phyloP scores from a whole-genome alignment of 2,329 filamentous ascomycete genomes.

The Dactylellina haptotyla region DNA sequence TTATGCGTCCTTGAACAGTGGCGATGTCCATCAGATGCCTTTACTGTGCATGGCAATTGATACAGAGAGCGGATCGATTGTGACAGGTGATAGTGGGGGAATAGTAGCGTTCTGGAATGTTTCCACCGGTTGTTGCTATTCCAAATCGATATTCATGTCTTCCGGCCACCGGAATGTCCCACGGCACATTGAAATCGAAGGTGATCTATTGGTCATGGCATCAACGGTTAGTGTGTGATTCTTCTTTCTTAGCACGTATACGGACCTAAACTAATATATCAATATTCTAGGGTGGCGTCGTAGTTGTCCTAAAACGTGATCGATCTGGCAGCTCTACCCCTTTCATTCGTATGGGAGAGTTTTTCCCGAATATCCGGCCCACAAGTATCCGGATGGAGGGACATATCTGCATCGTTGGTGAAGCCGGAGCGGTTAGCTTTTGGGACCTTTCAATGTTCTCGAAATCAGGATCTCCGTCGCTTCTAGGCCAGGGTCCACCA shows the following conservation, averaged over 20 bases:
- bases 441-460: slow-evolving; percentile 34
- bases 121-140: slow-evolving; percentile 11
- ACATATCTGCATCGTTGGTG: slow-evolving; percentile 42
- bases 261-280: neutral
- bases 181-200: slow-evolving; percentile 33
- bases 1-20: slow-evolving; percentile 31
- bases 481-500: neutral
- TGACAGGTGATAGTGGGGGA: slow-evolving; percentile 34
- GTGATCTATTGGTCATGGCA: slow-evolving; percentile 40
- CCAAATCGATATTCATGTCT: slow-evolving; percentile 8
- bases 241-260: neutral
- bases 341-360: slow-evolving; percentile 33
- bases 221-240: slow-evolving; percentile 7
- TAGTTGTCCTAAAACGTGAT: slow-evolving; percentile 19
- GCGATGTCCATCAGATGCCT: slow-evolving; percentile 20
- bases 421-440: slow-evolving; percentile 36
- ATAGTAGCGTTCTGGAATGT: slow-evolving; percentile 43
- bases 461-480: neutral
- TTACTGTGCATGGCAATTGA: slow-evolving; percentile 35
- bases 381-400: slow-evolving; percentile 36
- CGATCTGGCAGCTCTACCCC: slow-evolving; percentile 1
- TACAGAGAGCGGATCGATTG: slow-evolving; percentile 31
- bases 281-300: slow-evolving; percentile 13
- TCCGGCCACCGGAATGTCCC: slow-evolving; percentile 2
- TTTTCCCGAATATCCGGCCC: slow-evolving; percentile 12